Base-by-base conservation (phyloP, 1,139 yeast species). In the Candida neerlandica region DNA sequence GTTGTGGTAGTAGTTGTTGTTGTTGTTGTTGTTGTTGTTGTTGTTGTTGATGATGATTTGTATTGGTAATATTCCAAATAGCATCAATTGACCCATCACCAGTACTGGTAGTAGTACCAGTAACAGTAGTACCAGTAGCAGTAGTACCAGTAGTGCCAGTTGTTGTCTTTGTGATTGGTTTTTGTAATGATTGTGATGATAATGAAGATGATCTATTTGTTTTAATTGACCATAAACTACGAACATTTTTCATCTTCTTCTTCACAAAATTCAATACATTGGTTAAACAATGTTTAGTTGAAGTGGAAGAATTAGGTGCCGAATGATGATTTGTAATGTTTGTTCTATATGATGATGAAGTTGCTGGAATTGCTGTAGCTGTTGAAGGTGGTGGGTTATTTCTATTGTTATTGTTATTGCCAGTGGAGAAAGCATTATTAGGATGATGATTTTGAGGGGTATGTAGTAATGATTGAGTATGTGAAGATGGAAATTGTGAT, bases 51-150 rank as follows among this genome's bases (percentile, higher is more conserved):
- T n/a, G n/a, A n/a, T n/a, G 23, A 21, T 6, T 6, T 21, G 6
- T 21, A 6, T 21, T 21, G 6, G 4, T 21, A 21, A 6, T 21
- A 21, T 21, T 21, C 23, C 23, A 4, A 21, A 4, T 21, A 21
- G 23, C 23, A 21, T 21, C 23, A 4, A 21, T 21, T 21, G 23
- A 21, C 6, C 23, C 23, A 21, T 21, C 23, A 21, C 23, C 23
- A 21, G 23, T 14, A 11, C 34, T 30, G 9, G 44, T 47, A 15
- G 46, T 39, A n/a, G 49, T 34, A 10, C 44, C 30, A 5, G 41
- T 34, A 19, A 26, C 34, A 9, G 21, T 35, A 32, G 35, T n/a
- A 15, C 18, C 16, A 12, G 16, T 16, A 32, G 15, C 4, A 32
- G 10, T 11, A 26, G 44, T 12, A 33, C 14, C 12, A 14, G 23